A percentile compares a stretch with the other conserved stretches of the same genome.
These are phyloP conservation scores for Aspergillus sp. DNA, from an alignment of 2,329 filamentous ascomycete species.

Conservation along the genomic window DNA sequence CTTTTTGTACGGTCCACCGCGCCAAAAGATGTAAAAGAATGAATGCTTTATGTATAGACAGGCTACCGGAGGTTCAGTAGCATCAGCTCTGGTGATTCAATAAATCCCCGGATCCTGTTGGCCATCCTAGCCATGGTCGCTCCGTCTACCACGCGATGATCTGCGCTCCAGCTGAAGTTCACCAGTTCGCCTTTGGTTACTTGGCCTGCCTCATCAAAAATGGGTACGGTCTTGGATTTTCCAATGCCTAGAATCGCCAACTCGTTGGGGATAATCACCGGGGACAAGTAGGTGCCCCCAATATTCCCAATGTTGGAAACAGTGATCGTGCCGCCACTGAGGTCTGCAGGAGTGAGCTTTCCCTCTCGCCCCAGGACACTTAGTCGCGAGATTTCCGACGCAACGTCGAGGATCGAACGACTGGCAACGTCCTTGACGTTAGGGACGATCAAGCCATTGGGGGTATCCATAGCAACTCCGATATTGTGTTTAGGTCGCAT, in stretches of 20 bases:
- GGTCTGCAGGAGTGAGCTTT: slow-evolving; percentile 71
- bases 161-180: slow-evolving; percentile 95
- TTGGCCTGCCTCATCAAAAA: slow-evolving; percentile 61
- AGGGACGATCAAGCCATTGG: slow-evolving; percentile 81
- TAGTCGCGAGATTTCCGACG: slow-evolving; percentile 71
- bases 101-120: slow-evolving; percentile 71
- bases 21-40: not conserved
- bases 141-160: slow-evolving; percentile 91
- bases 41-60: not conserved
- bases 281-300: slow-evolving; percentile 86
- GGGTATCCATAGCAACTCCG: slow-evolving; percentile 92
- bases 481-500: slow-evolving; percentile 89
- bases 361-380: slow-evolving; percentile 71
- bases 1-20: not conserved
- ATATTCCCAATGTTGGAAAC: slow-evolving; percentile 96
- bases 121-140: slow-evolving; percentile 92
- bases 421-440: slow-evolving; percentile 82
- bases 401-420: slow-evolving; percentile 75
- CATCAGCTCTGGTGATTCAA: slow-evolving; percentile 88
- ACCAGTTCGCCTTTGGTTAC: slow-evolving; percentile 76
- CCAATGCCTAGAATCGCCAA: slow-evolving; percentile 91
- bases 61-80: slow-evolving; percentile 72
- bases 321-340: slow-evolving; percentile 87
- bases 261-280: slow-evolving; percentile 86
- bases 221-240: slow-evolving; percentile 74